phyloP scores from a whole-genome alignment of 1,284 basidiomycete genomes.

The Pseudozyma sp. region DNA sequence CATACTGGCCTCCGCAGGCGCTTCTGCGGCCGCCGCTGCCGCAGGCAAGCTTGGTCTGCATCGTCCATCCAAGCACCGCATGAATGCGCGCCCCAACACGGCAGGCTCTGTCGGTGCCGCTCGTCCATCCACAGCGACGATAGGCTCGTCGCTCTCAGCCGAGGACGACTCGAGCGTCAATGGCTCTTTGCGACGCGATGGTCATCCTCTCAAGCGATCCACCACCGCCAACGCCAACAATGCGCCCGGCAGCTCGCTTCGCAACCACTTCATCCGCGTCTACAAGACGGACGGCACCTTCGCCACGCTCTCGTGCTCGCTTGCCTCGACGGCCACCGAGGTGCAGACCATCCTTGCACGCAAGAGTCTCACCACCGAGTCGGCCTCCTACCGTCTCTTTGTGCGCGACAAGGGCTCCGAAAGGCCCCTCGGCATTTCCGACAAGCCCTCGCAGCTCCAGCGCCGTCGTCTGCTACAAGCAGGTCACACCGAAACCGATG shows the following conservation, averaged over 20 bases:
- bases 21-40: slow-evolving; percentile 57
- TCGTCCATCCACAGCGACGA: slow-evolving; percentile 40
- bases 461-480: slow-evolving; percentile 87
- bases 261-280: slow-evolving; percentile 75
- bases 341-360: slow-evolving; percentile 57
- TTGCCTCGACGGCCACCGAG: slow-evolving; percentile 80
- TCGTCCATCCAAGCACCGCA: slow-evolving; percentile 48
- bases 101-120: slow-evolving; percentile 53
- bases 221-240: slow-evolving; percentile 21
- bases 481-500: slow-evolving; percentile 86
- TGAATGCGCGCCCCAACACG: slow-evolving; percentile 52
- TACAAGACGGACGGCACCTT: slow-evolving; percentile 82
- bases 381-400: slow-evolving; percentile 62
- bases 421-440: slow-evolving; percentile 73
- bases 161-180: slow-evolving; percentile 42
- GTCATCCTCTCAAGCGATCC: slow-evolving; percentile 32
- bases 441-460: slow-evolving; percentile 87
- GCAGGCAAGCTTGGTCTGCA: slow-evolving; percentile 60
- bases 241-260: slow-evolving; percentile 12
- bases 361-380: slow-evolving; percentile 51
- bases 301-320: slow-evolving; percentile 77
- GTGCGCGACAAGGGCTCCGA: slow-evolving; percentile 67
- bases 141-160: slow-evolving; percentile 45
- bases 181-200: slow-evolving; percentile 26
- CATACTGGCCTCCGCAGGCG: slow-evolving; percentile 52